Percentiles rank a stretch among this genome's conserved stretches.
phyloP scores from a whole-genome alignment of 2,329 filamentous ascomycete genomes.

The Colletotrichum scovillei region DNA sequence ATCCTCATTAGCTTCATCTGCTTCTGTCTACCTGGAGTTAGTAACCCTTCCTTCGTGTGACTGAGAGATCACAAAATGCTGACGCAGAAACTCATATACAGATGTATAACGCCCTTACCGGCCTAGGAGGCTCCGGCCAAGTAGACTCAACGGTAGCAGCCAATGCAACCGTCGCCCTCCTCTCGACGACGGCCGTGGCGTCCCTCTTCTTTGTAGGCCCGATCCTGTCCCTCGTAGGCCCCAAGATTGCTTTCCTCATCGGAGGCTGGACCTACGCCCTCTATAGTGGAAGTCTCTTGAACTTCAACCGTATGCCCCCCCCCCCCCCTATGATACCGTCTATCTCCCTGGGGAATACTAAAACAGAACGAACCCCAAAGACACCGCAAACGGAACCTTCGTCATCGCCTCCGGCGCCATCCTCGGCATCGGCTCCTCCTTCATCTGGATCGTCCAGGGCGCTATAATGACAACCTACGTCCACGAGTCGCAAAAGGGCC shows the following conservation, averaged over 20 bases:
- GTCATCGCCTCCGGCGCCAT: slow-evolving; percentile 57
- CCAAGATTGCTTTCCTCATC: slow-evolving; percentile 53
- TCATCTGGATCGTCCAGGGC: slow-evolving; percentile 59
- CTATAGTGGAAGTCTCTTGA: slow-evolving; percentile 56
- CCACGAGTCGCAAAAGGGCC: slow-evolving; percentile 53
- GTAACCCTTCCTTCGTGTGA: slow-evolving; percentile 33
- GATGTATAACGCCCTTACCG: slow-evolving; percentile 61
- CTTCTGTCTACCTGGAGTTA: slow-evolving; percentile 58
- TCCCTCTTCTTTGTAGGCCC: slow-evolving; percentile 57
- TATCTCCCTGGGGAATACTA: too few relatives aligned
- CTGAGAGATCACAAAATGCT: background rate
- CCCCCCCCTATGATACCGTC: too few relatives aligned
- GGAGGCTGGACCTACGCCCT: slow-evolving; percentile 59
- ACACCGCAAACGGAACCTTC: slow-evolving; percentile 51
- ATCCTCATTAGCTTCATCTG: slow-evolving; percentile 60
- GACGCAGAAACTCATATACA: slow-evolving; percentile 32
- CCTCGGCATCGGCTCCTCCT: slow-evolving; percentile 56
- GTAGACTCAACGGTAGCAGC: slow-evolving; percentile 57
- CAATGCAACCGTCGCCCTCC: slow-evolving; percentile 57
- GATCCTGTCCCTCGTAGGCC: slow-evolving; percentile 55
- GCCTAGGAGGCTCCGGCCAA: slow-evolving; percentile 58
- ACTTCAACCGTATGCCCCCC: slow-evolving; percentile 49
- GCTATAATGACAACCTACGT: slow-evolving; percentile 61
- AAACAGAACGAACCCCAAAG: slow-evolving; percentile 46
- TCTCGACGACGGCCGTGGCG: slow-evolving; percentile 54